Conservation (phyloP, 371 early-diverging fungal genomes). For the Mucor piriformis region DNA sequence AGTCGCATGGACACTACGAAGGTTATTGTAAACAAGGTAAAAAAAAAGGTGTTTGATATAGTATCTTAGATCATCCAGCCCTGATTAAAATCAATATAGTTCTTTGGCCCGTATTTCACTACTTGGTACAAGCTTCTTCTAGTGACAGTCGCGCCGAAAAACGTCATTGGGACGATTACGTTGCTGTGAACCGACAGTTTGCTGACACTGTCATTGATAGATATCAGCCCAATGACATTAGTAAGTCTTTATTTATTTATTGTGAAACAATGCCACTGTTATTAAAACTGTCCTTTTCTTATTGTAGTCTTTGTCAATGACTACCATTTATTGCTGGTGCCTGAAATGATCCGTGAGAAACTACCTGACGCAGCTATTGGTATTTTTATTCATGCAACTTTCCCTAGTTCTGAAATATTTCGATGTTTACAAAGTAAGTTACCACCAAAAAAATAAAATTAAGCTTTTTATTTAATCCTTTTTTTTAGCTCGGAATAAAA, state of each 20-base stretch:
- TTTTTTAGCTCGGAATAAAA: conserved; percentile 78
- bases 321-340: conserved; percentile 95
- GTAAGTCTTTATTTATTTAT: conserved; percentile 49
- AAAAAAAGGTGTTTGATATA: background rate
- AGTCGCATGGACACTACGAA: conserved; percentile 74
- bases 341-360: conserved; percentile 80
- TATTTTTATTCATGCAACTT: conserved; percentile 97
- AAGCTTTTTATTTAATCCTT: background rate
- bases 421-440: conserved; percentile 86
- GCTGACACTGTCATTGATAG: conserved; percentile 73
- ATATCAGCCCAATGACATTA: conserved; percentile 83
- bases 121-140: conserved; percentile 79
- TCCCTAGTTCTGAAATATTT: conserved; percentile 95
- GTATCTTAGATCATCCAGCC: background rate
- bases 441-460: background rate
- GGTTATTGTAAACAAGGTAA: conserved; percentile 87
- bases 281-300: no score
- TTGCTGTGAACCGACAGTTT: conserved; percentile 83
- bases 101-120: conserved; percentile 98
- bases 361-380: conserved; percentile 89
- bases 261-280: no score
- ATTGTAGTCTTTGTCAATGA: conserved; percentile 98
- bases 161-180: conserved; percentile 85
- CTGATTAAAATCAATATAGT: conserved; percentile 35
- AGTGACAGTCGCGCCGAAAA: conserved; percentile 60